Evolutionary conservation across 2,329 filamentous ascomycete species (phyloP).

Genomic region (Epichloe hybrida): DNA sequence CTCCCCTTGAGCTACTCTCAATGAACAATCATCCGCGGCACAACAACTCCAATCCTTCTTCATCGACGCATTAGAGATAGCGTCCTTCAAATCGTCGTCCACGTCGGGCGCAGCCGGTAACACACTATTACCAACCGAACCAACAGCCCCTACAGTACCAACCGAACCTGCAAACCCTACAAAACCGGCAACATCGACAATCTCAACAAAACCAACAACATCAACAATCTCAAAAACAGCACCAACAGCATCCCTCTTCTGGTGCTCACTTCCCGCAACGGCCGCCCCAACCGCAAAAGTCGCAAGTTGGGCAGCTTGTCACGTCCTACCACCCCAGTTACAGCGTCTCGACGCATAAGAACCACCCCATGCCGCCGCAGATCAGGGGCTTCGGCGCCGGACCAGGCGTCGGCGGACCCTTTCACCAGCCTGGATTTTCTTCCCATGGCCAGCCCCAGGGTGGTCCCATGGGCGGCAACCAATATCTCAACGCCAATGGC

Average conservation of each 20-base stretch:
- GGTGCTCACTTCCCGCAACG: not conserved
- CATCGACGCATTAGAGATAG: conserved; percentile 17
- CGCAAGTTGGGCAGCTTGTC: not conserved
- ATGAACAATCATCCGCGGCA: conserved; percentile 9
- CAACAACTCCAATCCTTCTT: conserved; percentile 7
- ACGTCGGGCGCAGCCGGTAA: not conserved
- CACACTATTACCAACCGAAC: too few species aligned
- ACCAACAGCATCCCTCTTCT: not conserved
- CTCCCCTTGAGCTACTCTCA: conserved; percentile 3
- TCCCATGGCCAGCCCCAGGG: conserved; percentile 37
- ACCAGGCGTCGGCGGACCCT: conserved; percentile 24
- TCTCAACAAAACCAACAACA: too few species aligned
- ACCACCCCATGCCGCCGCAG: conserved; percentile 22
- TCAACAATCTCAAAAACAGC: not conserved
- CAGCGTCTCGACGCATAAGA: not conserved
- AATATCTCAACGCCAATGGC: conserved; percentile 58
- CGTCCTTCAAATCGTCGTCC: not conserved
- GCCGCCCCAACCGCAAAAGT: not conserved
- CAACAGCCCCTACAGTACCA: not conserved
- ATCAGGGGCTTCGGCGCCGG: conserved; percentile 25
- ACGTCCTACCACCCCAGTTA: not conserved
- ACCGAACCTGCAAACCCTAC: not conserved
- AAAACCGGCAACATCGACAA: too few species aligned
- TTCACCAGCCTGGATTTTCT: conserved; percentile 37
- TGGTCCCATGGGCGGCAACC: conserved; percentile 47